Evolutionary conservation across 2,329 filamentous ascomycete genomes (phyloP).

Genomic region (Raffaelea arxii): DNA sequence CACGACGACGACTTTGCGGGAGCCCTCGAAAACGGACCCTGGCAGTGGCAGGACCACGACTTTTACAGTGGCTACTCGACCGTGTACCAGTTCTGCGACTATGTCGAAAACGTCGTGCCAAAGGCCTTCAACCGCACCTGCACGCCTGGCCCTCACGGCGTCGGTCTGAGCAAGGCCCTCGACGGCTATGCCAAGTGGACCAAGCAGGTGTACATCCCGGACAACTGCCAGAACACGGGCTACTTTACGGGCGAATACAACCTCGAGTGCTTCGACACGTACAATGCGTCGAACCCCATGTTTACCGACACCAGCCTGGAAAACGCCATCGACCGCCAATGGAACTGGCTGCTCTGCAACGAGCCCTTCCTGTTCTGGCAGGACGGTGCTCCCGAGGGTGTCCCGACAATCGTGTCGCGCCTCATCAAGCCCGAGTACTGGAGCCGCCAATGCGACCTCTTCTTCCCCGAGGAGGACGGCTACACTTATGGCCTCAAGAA

Average conservation of each 20-base stretch:
- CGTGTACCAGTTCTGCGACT: constrained; percentile 41
- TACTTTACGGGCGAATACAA: constrained; percentile 33
- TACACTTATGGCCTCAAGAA: constrained; percentile 21
- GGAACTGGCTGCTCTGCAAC: constrained; percentile 48
- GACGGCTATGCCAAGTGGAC: constrained; percentile 41
- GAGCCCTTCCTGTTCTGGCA: constrained; percentile 31
- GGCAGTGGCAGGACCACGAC: constrained; percentile 45
- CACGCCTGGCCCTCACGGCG: constrained; percentile 34
- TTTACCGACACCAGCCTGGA: constrained; percentile 25
- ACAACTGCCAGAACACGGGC: constrained; percentile 32
- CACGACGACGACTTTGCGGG: constrained; percentile 36
- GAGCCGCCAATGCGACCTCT: constrained; percentile 33
- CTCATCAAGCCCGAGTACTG: constrained; percentile 26
- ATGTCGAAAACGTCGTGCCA: constrained; percentile 33
- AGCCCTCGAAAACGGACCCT: constrained; percentile 45
- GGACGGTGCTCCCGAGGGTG: constrained; percentile 32
- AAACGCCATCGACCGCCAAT: constrained; percentile 40
- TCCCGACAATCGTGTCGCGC: constrained; percentile 30
- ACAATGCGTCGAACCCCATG: constrained; percentile 33
- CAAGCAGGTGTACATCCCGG: constrained; percentile 30
- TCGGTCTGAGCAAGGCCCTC: constrained; percentile 38
- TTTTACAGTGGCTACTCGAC: constrained; percentile 35
- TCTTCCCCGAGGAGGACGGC: constrained; percentile 29
- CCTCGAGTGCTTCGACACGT: constrained; percentile 33
- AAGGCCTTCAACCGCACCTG: constrained; percentile 28